Evolutionary conservation across 805 yeast genomes (phyloP), one percentile per base, ranked within the genome.

Genomic region (Wickerhamomyces ciferrii): DNA sequence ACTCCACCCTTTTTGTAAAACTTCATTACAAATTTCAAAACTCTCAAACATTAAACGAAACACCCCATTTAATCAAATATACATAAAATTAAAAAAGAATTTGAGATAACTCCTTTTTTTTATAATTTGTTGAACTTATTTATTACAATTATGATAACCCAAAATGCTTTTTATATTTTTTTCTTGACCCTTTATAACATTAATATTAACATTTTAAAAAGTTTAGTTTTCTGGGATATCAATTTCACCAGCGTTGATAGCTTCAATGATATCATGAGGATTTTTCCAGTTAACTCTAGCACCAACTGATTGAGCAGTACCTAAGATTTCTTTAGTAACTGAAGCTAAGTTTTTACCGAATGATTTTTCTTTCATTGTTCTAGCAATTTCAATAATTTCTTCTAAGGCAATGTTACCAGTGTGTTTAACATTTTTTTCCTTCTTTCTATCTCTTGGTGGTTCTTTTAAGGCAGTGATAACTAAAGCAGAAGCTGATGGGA

Each of bases 381-480:
- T 91, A 67, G 99, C 98, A 70, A 94, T 87, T 73, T 90, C 96
- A 74, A 80, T 81, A 77, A 94, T 87, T 78, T 92, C 97, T 68
- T 90, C 96, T 68, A 94, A 81, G 68, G 96, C 89, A 69, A 94
- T 83, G 92, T 92, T 94, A 81, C 99, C 99, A 73, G 83, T 84
- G 88, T 94, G 99, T 84, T 91, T 90, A 76, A 94, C 87, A 81
- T 94, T 92, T 94, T 94, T 94, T 73, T 94, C 98, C 96, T 94
- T 94, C 95, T 94, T 94, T 83, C 97, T 86, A 85, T 94, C 99
- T 87, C 99, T 92, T 72, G 97, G 97, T 64, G 99, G 90, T 83
- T 94, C 99, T 84, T 94, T 94, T 72, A 94, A 83, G 64, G 99
- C 99, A 72, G 97, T 89, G 77, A 94, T 94, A 72, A 94, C 97